Conservation (phyloP, 306 rosid genomes). For the Potentilla sterilis region DNA sequence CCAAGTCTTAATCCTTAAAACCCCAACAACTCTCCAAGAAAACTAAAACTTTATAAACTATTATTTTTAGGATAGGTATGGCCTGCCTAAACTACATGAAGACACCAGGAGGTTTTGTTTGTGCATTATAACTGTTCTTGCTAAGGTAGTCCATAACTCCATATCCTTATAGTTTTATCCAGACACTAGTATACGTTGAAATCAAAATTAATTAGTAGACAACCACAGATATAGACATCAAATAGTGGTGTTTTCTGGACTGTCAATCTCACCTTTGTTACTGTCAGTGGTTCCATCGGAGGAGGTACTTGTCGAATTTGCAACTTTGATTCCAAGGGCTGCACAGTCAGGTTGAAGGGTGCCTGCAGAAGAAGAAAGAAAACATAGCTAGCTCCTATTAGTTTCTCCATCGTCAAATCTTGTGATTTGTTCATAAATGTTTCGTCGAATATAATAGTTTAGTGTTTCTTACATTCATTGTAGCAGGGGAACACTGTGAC, state of each 20-base stretch:
- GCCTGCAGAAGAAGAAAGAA: slow-evolving; percentile 38
- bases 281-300: not conserved
- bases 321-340: slow-evolving; percentile 69
- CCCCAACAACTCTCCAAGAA: not conserved
- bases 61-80: slow-evolving; percentile 11
- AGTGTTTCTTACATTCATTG: slow-evolving; percentile 51
- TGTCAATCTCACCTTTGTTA: slow-evolving; percentile 38
- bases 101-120: not conserved
- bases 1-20: not conserved
- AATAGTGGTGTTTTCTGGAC: not conserved
- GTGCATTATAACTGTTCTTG: not conserved
- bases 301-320: slow-evolving; percentile 29
- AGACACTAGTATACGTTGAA: not conserved
- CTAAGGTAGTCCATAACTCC: not conserved
- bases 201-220: not conserved
- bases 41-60: not conserved
- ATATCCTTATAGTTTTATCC: not conserved
- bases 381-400: not conserved
- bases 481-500: slow-evolving; percentile 68
- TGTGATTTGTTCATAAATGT: too few relatives aligned
- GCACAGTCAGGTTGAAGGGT: slow-evolving; percentile 73
- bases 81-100: slow-evolving; percentile 8
- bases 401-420: not conserved
- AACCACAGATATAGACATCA: not conserved
- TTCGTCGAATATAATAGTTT: not conserved